Evolutionary conservation across 371 early-diverging fungal species (phyloP), one percentile per base, ranked within the genome.

Genomic region (Mucor circinelloides): DNA sequence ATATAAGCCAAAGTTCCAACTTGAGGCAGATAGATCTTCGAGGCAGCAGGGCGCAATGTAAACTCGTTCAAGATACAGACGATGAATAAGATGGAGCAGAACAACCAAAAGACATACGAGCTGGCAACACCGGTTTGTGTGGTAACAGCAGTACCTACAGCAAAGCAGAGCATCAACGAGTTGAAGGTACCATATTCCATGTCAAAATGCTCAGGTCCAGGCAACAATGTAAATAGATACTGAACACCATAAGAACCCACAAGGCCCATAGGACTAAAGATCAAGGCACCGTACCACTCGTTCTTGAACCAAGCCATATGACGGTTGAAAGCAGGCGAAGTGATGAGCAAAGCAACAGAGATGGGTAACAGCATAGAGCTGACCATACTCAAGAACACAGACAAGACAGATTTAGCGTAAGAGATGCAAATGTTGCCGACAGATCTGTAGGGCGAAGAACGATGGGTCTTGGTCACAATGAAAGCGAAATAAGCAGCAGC

Each of bases 251-350:
- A 79, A 17, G 82, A 69, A n/a, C 84, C 83, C 7, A 79, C 63
- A 23, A 88, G 58, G 2, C 82, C 74, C 31, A 78, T 71, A 0
- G 89, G 89, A 21, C 81, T 77, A 71, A 86, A 91, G 50, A 90
- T 67, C 12, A 87, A 46, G 0, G 79, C 71, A 9, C 89, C 80
- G 36, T 82, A 78, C 88, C 87, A 89, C 67, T 89, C 90, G 17
- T 80, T 76, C 3, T 81, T 63, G 68, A 89, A 92, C 88, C 89
- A 92, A 6, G 81, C 79, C 90, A 92, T 87, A 42, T 86, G 82
- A 3, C 85, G 84, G 28, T 77, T 70, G 21, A 85, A 55, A 1
- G 44, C 1, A 15, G 48, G 50, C 0, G 78, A 76, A 3, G 74
- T 73, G 21, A 87, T 60, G 13, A 87, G 40, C n/a, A 84, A 30